Evolutionary conservation across 2,329 filamentous ascomycete genomes (phyloP).

Genomic region (Alternaria viburni): DNA sequence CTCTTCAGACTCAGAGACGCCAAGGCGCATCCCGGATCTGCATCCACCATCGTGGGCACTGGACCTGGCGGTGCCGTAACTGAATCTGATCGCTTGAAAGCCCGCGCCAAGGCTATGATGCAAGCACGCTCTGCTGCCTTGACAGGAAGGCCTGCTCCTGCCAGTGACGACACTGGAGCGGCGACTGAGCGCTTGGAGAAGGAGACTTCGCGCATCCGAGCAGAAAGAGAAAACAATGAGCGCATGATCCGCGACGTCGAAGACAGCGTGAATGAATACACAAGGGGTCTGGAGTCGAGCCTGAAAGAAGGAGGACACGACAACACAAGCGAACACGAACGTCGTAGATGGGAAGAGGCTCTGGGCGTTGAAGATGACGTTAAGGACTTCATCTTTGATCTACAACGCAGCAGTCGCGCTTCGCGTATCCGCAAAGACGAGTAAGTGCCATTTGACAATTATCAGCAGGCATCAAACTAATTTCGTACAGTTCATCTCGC

Average conservation of each 20-base stretch:
- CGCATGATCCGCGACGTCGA: slow-evolving; percentile 97
- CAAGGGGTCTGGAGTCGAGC: slow-evolving; percentile 81
- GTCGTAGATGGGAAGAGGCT: slow-evolving; percentile 92
- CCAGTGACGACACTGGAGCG: slow-evolving; percentile 74
- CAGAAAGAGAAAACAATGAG: slow-evolving; percentile 92
- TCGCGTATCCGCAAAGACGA: slow-evolving; percentile 71
- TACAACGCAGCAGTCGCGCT: slow-evolving; percentile 84
- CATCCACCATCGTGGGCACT: slow-evolving; percentile 84
- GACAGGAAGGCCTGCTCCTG: slow-evolving; percentile 79
- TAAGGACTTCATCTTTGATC: slow-evolving; percentile 95
- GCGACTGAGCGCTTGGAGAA: slow-evolving; percentile 87
- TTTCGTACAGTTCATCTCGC: slow-evolving; percentile 28
- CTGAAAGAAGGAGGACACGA: slow-evolving; percentile 81
- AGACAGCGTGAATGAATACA: slow-evolving; percentile 90
- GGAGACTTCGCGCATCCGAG: slow-evolving; percentile 79
- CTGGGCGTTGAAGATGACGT: slow-evolving; percentile 96
- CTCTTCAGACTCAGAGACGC: slow-evolving; percentile 93
- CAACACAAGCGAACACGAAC: slow-evolving; percentile 84
- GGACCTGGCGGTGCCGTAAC: slow-evolving; percentile 90
- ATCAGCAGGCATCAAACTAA: slow-evolving; percentile 23
- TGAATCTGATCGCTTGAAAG: slow-evolving; percentile 92
- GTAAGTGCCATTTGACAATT: slow-evolving; percentile 52
- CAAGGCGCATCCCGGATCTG: slow-evolving; percentile 84
- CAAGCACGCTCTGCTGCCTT: slow-evolving; percentile 93
- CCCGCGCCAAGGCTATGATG: slow-evolving; percentile 97